Evolutionary conservation across 768 basidiomycete genomes (phyloP).

Genomic region (Heimioporus sp.): DNA sequence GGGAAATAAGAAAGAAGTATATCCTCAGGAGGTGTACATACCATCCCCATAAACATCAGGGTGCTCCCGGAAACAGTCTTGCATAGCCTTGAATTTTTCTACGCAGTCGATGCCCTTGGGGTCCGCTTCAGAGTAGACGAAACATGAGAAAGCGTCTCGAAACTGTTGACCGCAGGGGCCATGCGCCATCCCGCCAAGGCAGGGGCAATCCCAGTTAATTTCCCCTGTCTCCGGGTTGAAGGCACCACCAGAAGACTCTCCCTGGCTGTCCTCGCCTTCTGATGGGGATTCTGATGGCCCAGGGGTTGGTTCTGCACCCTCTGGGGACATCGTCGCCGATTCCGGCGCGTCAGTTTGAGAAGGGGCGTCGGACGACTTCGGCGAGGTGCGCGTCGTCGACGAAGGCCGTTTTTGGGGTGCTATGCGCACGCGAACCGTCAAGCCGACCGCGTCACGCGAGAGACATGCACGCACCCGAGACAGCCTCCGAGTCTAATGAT

Average conservation of each 20-base stretch:
- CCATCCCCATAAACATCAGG: conserved; percentile 96
- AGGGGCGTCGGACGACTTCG: conserved; percentile 19
- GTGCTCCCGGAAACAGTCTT: conserved; percentile 93
- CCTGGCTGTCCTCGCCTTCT: conserved; percentile 27
- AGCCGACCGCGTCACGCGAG: background rate
- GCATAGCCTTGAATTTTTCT: conserved; percentile 97
- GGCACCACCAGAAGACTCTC: conserved; percentile 47
- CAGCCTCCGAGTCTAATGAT: conserved; percentile 43
- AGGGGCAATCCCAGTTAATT: conserved; percentile 99
- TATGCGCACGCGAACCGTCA: conserved; percentile 3
- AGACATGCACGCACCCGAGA: conserved; percentile 23
- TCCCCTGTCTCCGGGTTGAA: conserved; percentile 97
- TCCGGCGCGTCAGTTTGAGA: conserved; percentile 19
- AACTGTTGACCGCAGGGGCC: conserved; percentile 95
- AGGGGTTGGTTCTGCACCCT: conserved; percentile 8
- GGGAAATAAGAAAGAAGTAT: conserved; percentile 2
- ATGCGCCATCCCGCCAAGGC: conserved; percentile 97
- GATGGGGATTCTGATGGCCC: conserved; percentile 2
- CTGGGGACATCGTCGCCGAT: background rate
- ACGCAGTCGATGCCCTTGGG: conserved; percentile 98
- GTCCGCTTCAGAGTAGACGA: conserved; percentile 89
- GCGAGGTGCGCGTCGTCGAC: conserved; percentile 1
- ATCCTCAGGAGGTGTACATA: conserved; percentile 37
- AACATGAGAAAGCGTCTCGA: conserved; percentile 95
- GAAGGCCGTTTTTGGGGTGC: conserved; percentile 16